Evolutionary conservation across 768 basidiomycete species (phyloP), one percentile per base, ranked within the genome.

Genomic region (Solioccasus polychromus): DNA sequence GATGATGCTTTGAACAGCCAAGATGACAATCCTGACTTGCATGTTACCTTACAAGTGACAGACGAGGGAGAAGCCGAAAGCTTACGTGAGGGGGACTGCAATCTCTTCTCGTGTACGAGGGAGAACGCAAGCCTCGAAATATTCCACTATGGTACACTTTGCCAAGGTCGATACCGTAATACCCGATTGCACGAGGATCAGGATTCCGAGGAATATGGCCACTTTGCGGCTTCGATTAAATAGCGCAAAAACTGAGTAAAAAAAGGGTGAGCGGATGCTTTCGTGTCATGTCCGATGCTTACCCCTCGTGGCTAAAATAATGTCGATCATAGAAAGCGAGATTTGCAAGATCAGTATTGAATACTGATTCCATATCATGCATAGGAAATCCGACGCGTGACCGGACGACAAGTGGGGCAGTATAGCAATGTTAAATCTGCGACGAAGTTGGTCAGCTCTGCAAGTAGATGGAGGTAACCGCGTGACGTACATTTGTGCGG

Each of bases 1-100:
- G 10, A 77, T 53, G 22, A 70, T 48, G 10, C 61, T 61, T 42
- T 77, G 76, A n/a, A 63, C 19, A 6, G 68, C 52, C 1, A 70
- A 53, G 1, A 55, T 50, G 22, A 47, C 50, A 8, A 3, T 6
- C 26, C 57, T 56, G 37, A 37, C n/a, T 18, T 12, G 4, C n/a
- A 22, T 14, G 17, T 59, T 26, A 49, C 18, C 35, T 2, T 14
- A 14, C 19, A 18, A 0, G n/a, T 5, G 12, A 11, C n/a, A n/a
- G n/a, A 4, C 9, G 14, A 38, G 5, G n/a, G n/a, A 17, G 11
- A 2, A 1, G 15, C 20, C n/a, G 15, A 41, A 20, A 28, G 20
- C 73, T 72, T 48, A 26, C 46, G 28, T 28, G 17, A 45, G 36
- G 28, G 15, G 2, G 3, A 7, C 28, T 18, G 15, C 14, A 2